phyloP scores from a whole-genome alignment of 768 basidiomycete species.

The Mycena capillaripes region DNA sequence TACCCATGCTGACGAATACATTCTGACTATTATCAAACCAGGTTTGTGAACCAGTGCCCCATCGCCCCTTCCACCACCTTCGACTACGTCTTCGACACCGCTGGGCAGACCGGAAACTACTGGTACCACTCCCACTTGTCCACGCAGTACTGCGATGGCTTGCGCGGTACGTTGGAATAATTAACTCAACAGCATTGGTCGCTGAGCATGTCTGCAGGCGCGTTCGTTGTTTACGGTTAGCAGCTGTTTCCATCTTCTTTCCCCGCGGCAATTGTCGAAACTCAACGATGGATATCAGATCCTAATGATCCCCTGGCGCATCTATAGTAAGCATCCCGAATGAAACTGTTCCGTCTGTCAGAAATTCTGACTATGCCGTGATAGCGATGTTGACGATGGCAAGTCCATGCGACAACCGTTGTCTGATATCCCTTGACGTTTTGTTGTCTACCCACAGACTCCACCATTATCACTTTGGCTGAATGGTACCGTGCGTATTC shows the following conservation, averaged over 20 bases:
- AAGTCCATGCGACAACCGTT: neutral
- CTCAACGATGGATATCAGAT: neutral
- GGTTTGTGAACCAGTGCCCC: conserved; percentile 21
- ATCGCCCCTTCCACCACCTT: neutral
- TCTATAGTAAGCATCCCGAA: neutral
- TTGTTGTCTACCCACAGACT: no score
- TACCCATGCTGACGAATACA: neutral
- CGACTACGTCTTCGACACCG: conserved; percentile 22
- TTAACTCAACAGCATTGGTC: no score
- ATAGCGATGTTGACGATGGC: conserved; percentile 22
- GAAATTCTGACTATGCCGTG: neutral
- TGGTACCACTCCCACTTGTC: conserved; percentile 26
- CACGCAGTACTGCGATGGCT: conserved; percentile 25
- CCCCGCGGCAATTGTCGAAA: neutral
- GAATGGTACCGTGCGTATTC: conserved; percentile 17
- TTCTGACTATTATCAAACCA: neutral
- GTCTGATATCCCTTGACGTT: no score
- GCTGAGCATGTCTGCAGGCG: neutral
- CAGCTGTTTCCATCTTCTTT: no score
- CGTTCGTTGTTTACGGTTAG: conserved; percentile 17
- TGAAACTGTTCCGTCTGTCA: neutral
- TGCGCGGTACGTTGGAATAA: conserved; percentile 4
- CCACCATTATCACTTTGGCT: conserved; percentile 5
- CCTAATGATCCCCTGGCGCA: neutral
- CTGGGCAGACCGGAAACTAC: conserved; percentile 8